phyloP scores from a whole-genome alignment of 345 rosid species.

The Lagerstroemia speciosa region DNA sequence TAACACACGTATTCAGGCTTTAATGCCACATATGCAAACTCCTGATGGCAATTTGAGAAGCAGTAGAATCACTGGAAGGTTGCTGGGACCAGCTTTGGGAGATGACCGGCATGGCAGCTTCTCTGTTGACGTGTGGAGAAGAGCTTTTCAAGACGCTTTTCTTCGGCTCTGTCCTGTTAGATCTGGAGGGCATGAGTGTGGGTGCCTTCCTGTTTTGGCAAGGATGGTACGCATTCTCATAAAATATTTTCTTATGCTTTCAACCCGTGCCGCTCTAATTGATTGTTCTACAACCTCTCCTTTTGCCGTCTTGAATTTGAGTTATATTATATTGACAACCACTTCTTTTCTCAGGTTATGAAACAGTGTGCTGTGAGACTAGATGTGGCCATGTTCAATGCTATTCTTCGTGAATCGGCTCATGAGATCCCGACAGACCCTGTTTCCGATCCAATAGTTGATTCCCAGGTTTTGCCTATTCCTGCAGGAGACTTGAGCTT shows the following conservation, averaged over 20 bases:
- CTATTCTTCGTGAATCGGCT: slow-evolving; percentile 84
- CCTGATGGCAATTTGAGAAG: slow-evolving; percentile 34
- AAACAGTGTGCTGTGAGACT: slow-evolving; percentile 70
- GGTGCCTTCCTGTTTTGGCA: slow-evolving; percentile 77
- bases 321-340: not conserved
- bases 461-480: slow-evolving; percentile 82
- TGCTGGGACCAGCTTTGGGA: slow-evolving; percentile 68
- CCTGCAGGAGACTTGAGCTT: slow-evolving; percentile 94
- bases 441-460: slow-evolving; percentile 81
- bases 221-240: slow-evolving; percentile 39
- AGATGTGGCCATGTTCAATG: slow-evolving; percentile 98
- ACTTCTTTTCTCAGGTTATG: slow-evolving; percentile 55
- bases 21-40: slow-evolving; percentile 87
- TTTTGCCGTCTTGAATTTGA: not conserved
- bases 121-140: slow-evolving; percentile 67
- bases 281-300: not conserved
- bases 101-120: slow-evolving; percentile 74
- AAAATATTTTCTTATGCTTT: not conserved
- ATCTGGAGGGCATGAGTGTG: slow-evolving; percentile 82
- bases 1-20: slow-evolving; percentile 34
- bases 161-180: slow-evolving; percentile 80
- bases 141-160: slow-evolving; percentile 71
- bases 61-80: slow-evolving; percentile 30
- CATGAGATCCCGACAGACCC: slow-evolving; percentile 95
- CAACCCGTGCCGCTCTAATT: not conserved